Percentiles rank a stretch among this genome's conserved stretches.
Evolutionary conservation across 768 basidiomycete genomes (phyloP).

Genomic region (Tulasnella sp.): DNA sequence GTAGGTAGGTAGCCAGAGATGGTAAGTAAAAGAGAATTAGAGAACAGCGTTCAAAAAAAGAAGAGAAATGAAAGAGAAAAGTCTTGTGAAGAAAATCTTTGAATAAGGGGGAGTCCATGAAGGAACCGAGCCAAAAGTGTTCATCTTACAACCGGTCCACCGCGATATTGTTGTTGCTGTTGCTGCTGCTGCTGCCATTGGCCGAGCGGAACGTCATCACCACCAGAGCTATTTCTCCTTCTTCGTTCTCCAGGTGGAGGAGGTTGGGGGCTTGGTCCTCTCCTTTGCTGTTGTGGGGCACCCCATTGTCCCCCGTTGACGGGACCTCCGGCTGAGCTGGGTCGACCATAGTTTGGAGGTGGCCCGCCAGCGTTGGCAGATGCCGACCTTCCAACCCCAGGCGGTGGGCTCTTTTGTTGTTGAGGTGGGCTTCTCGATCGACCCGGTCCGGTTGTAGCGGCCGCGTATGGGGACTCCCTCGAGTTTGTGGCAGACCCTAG

Average conservation of each 20-base stretch:
- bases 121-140: not conserved
- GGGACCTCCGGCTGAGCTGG: not conserved
- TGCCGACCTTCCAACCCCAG: not conserved
- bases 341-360: constrained; percentile 19
- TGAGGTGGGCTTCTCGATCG: constrained; percentile 18
- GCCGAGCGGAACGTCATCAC: constrained; percentile 13
- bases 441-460: constrained; percentile 3
- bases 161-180: constrained; percentile 15
- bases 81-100: not conserved
- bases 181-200: constrained; percentile 17
- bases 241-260: not conserved
- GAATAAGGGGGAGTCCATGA: not conserved
- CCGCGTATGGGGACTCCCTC: constrained; percentile 23
- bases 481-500: constrained; percentile 22
- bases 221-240: constrained; percentile 17
- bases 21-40: constrained; percentile 2
- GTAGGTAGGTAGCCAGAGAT: constrained; percentile 5
- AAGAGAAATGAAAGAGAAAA: not conserved
- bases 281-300: constrained; percentile 20
- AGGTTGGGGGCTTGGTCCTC: constrained; percentile 25
- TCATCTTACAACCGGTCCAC: constrained; percentile 19
- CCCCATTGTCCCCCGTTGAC: constrained; percentile 8
- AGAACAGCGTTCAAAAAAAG: not conserved
- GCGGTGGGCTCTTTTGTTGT: constrained; percentile 5
- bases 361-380: constrained; percentile 23